Percentiles rank a stretch among this genome's conserved stretches.
Conservation (phyloP, 495 filamentous ascomycete species). For the Xylaria castorea region DNA sequence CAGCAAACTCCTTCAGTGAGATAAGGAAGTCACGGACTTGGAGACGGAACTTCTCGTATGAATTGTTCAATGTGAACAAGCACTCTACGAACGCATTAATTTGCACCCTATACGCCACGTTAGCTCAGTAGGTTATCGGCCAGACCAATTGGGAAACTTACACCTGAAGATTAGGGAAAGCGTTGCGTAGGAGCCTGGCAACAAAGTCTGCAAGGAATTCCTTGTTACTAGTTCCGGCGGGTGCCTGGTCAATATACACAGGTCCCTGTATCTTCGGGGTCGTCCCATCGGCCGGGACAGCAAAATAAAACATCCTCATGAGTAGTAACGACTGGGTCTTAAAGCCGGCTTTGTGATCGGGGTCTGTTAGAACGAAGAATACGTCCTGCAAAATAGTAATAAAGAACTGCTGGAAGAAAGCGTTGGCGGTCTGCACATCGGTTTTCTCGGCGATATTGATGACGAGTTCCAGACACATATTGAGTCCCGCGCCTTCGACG, state of each 20-base stretch:
- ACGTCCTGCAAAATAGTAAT: slow-evolving; percentile 95
- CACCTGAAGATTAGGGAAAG: slow-evolving; percentile 92
- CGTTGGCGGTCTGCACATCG: slow-evolving; percentile 80
- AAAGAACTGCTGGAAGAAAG: slow-evolving; percentile 98
- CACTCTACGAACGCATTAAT: slow-evolving; percentile 87
- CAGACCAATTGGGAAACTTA: slow-evolving; percentile 56
- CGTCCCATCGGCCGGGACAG: slow-evolving; percentile 65
- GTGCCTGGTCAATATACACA: slow-evolving; percentile 83
- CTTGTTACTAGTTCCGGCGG: slow-evolving; percentile 80
- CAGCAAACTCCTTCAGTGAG: slow-evolving; percentile 93
- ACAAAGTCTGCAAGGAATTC: slow-evolving; percentile 90
- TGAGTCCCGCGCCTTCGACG: slow-evolving; percentile 95
- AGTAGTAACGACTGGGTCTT: slow-evolving; percentile 94
- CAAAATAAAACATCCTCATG: slow-evolving; percentile 94
- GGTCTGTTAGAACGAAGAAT: slow-evolving; percentile 97
- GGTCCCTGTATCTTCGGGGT: slow-evolving; percentile 88
- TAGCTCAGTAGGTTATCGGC: slow-evolving; percentile 38
- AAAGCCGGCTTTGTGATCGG: slow-evolving; percentile 98
- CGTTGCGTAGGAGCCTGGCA: slow-evolving; percentile 81
- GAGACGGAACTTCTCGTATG: slow-evolving; percentile 88
- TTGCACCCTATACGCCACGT: slow-evolving; percentile 67
- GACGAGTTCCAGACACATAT: slow-evolving; percentile 98
- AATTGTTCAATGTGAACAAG: slow-evolving; percentile 80
- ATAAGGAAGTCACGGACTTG: slow-evolving; percentile 96
- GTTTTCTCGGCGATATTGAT: slow-evolving; percentile 94